Evolutionary conservation across 2,329 filamentous ascomycete species (phyloP).

Genomic region (Aspergillus ibericus): DNA sequence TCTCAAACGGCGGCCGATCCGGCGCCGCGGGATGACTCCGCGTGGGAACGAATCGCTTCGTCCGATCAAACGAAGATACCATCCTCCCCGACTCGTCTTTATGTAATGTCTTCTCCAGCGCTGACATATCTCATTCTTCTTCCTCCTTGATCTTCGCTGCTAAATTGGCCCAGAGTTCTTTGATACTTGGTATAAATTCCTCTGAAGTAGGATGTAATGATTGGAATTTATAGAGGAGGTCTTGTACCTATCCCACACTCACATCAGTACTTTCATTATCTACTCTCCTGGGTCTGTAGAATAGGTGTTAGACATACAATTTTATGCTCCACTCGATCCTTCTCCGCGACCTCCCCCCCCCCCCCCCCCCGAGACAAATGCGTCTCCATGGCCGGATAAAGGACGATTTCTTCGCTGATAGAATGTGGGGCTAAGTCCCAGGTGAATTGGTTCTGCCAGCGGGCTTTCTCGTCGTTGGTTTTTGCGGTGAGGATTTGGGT

Average conservation of each 20-base stretch:
- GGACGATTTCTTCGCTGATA: slow-evolving; percentile 51
- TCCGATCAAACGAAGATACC: slow-evolving; percentile 49
- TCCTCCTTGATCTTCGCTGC: slow-evolving; percentile 52
- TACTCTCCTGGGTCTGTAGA: too few species aligned
- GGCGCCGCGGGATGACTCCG: slow-evolving; percentile 52
- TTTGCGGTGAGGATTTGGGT: slow-evolving; percentile 40
- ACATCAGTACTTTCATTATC: too few species aligned
- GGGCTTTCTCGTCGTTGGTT: slow-evolving; percentile 42
- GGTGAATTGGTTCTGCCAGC: slow-evolving; percentile 51
- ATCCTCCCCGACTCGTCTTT: slow-evolving; percentile 34
- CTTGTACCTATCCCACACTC: slow-evolving; percentile 50
- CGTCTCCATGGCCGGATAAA: slow-evolving; percentile 56
- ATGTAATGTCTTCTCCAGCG: slow-evolving; percentile 46
- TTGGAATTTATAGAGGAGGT: slow-evolving; percentile 52
- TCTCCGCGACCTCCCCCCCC: slow-evolving; percentile 47
- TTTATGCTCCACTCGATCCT: slow-evolving; percentile 49
- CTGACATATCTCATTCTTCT: slow-evolving; percentile 49
- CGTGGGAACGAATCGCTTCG: slow-evolving; percentile 54
- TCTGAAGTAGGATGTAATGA: slow-evolving; percentile 38
- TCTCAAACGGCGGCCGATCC: slow-evolving; percentile 57
- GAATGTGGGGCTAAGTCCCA: slow-evolving; percentile 54
- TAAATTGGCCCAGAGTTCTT: slow-evolving; percentile 44
- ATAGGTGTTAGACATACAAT: slow-evolving; percentile 1
- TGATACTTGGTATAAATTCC: slow-evolving; percentile 44
- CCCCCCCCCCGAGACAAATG: slow-evolving; percentile 43